phyloP scores from a whole-genome alignment of 331 rosid species.

The Saraca asoca region DNA sequence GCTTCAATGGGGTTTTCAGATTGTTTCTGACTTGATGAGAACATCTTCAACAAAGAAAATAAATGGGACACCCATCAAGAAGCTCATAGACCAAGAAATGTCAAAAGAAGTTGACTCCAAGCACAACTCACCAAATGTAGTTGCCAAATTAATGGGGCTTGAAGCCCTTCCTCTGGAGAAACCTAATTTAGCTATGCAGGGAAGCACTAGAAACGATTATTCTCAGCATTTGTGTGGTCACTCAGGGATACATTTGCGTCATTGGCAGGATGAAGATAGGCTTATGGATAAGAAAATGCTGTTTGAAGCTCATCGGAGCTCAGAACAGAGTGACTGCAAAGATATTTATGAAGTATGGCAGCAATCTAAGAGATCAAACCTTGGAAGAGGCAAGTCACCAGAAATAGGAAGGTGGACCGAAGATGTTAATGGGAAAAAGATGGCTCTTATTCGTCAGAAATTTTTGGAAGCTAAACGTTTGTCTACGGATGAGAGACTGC shows the following conservation, averaged over 20 bases:
- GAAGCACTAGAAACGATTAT: slow-evolving; percentile 52
- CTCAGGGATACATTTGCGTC: slow-evolving; percentile 47
- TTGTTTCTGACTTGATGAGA: slow-evolving; percentile 59
- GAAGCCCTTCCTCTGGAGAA: slow-evolving; percentile 65
- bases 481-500: slow-evolving; percentile 65
- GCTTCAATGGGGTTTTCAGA: slow-evolving; percentile 46
- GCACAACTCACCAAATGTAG: slow-evolving; percentile 69
- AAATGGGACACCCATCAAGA: slow-evolving; percentile 67
- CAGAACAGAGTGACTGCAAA: slow-evolving; percentile 48
- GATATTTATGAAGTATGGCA: slow-evolving; percentile 74
- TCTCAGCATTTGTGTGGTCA: slow-evolving; percentile 47
- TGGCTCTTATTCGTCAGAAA: slow-evolving; percentile 43
- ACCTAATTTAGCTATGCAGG: slow-evolving; percentile 53
- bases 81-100: slow-evolving; percentile 87
- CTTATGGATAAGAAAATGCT: slow-evolving; percentile 52
- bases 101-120: slow-evolving; percentile 63
- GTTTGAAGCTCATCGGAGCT: slow-evolving; percentile 48
- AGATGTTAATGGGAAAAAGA: slow-evolving; percentile 33
- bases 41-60: slow-evolving; percentile 43
- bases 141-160: slow-evolving; percentile 97
- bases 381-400: slow-evolving; percentile 55
- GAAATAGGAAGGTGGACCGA: slow-evolving; percentile 61
- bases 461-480: slow-evolving; percentile 68
- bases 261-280: slow-evolving; percentile 55
- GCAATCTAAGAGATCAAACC: slow-evolving; percentile 57